A percentile compares a stretch with the other conserved stretches of the same genome.
Conservation (phyloP, 805 yeast genomes). For the baker's yeast (Saccharomyces cerevisiae) region DNA sequence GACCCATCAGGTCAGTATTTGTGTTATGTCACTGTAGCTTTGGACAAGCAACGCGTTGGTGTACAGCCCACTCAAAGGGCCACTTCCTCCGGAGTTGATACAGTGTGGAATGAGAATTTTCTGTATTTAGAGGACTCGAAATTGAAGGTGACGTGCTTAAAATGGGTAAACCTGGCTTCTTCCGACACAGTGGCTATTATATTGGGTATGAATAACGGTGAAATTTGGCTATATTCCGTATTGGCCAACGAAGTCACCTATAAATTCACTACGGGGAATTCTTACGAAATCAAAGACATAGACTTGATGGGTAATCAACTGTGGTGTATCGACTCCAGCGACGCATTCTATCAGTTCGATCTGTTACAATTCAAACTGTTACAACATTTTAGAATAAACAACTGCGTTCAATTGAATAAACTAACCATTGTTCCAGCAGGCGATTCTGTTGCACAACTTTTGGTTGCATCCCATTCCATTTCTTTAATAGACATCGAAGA, state of each 20-base stretch:
- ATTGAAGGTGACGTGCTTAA: slow-evolving; percentile 15
- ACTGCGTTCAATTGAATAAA: slow-evolving; percentile 27
- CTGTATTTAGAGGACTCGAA: slow-evolving; percentile 21
- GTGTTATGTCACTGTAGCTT: slow-evolving; percentile 57
- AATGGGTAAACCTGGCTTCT: slow-evolving; percentile 21
- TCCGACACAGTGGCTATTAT: slow-evolving; percentile 43
- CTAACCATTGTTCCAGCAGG: slow-evolving; percentile 14
- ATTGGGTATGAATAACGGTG: slow-evolving; percentile 59
- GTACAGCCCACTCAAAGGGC: slow-evolving; percentile 42
- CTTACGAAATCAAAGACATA: slow-evolving; percentile 43
- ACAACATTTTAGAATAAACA: slow-evolving; percentile 36
- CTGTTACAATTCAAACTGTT: slow-evolving; percentile 35
- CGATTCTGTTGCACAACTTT: slow-evolving; percentile 34
- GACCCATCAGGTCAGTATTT: slow-evolving; percentile 56
- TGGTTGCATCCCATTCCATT: slow-evolving; percentile 62
- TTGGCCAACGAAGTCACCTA: slow-evolving; percentile 47
- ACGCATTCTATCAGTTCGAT: slow-evolving; percentile 58
- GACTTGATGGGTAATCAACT: slow-evolving; percentile 32
- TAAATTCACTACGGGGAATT: slow-evolving; percentile 41
- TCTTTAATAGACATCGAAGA: slow-evolving; percentile 40
- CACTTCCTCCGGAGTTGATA: slow-evolving; percentile 31
- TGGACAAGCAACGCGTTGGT: slow-evolving; percentile 62
- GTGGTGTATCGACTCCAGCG: slow-evolving; percentile 57
- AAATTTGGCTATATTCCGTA: slow-evolving; percentile 60
- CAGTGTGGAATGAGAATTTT: slow-evolving; percentile 33